phyloP scores from a whole-genome alignment of 768 basidiomycete genomes.

The Pleurotus ostreatus region DNA sequence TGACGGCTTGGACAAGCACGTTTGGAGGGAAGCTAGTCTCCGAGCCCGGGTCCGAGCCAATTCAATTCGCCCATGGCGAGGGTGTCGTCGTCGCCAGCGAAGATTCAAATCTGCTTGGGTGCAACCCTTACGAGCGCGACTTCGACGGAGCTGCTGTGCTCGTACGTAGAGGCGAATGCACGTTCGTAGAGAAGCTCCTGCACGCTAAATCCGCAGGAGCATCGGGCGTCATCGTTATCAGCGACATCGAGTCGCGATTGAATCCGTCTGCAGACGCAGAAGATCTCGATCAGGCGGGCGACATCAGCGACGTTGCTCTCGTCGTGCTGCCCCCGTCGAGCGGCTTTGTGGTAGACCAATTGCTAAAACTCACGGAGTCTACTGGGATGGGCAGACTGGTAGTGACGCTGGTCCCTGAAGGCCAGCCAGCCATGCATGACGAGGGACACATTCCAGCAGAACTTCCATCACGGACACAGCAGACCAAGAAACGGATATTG shows the following conservation, averaged over 20 bases:
- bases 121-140: slow-evolving; percentile 44
- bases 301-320: slow-evolving; percentile 54
- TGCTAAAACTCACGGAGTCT: slow-evolving; percentile 50
- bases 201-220: slow-evolving; percentile 68
- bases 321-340: slow-evolving; percentile 52
- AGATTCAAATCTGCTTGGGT: slow-evolving; percentile 52
- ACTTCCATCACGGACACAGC: slow-evolving; percentile 18
- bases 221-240: slow-evolving; percentile 74
- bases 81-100: slow-evolving; percentile 58
- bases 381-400: slow-evolving; percentile 44
- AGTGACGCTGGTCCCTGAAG: slow-evolving; percentile 44
- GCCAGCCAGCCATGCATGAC: slow-evolving; percentile 20
- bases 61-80: slow-evolving; percentile 44
- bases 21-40: slow-evolving; percentile 66
- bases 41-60: slow-evolving; percentile 18
- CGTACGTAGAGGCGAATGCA: slow-evolving; percentile 75
- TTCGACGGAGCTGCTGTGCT: slow-evolving; percentile 56
- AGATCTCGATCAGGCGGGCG: slow-evolving; percentile 55
- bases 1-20: slow-evolving; percentile 58
- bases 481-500: slow-evolving; percentile 44
- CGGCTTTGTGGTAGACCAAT: slow-evolving; percentile 49
- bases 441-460: slow-evolving; percentile 19
- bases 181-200: slow-evolving; percentile 82
- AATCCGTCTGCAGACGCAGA: slow-evolving; percentile 62
- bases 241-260: slow-evolving; percentile 52